Evolutionary conservation across 805 yeast species (phyloP).

Genomic region (Ogataea trehaloabstinens): DNA sequence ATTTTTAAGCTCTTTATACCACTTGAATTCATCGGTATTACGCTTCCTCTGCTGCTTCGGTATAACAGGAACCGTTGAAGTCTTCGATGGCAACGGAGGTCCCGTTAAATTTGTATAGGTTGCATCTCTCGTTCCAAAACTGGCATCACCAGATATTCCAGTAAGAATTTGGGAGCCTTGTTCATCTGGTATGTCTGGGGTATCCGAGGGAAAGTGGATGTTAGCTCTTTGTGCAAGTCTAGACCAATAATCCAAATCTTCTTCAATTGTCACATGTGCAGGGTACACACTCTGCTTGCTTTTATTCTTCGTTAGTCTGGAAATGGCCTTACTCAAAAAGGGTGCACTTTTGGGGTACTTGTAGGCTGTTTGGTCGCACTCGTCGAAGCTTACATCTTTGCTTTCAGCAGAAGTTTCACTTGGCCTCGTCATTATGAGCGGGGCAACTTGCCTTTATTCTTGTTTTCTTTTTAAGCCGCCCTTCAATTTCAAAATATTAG

Average conservation of each 20-base stretch:
- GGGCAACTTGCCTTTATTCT: no score
- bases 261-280: constrained; percentile 11
- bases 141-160: neutral
- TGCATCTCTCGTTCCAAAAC: neutral
- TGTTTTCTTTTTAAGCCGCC: no score
- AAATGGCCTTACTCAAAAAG: constrained; percentile 22
- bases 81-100: constrained; percentile 1
- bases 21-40: constrained; percentile 23
- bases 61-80: neutral
- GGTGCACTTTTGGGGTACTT: constrained; percentile 19
- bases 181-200: neutral
- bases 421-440: neutral
- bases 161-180: neutral
- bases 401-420: constrained; percentile 1
- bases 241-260: constrained; percentile 26
- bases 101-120: neutral
- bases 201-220: constrained; percentile 16
- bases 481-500: no score
- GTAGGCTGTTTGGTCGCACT: constrained; percentile 10
- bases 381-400: constrained; percentile 1
- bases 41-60: constrained; percentile 1
- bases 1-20: constrained; percentile 35
- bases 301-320: constrained; percentile 19
- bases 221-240: constrained; percentile 30
- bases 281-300: constrained; percentile 14